phyloP scores from a whole-genome alignment of 2,329 filamentous ascomycete species.

The Fusarium oligoseptatum region DNA sequence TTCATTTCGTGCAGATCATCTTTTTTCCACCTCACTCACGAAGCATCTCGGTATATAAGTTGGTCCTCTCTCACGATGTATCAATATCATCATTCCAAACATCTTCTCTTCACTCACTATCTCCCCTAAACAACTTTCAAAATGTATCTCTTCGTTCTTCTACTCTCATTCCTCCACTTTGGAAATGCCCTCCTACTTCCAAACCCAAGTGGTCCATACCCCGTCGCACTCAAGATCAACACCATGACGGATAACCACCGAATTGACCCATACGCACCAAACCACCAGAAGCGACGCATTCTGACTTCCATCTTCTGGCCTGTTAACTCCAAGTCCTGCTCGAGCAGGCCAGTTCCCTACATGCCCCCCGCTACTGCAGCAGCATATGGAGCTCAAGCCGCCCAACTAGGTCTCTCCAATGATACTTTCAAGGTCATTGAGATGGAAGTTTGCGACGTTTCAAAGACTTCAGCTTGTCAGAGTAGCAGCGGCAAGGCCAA shows the following conservation, averaged over 20 bases:
- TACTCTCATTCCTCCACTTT: conserved; percentile 26
- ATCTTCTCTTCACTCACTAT: background rate
- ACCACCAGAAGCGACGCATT: conserved; percentile 44
- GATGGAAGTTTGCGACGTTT: conserved; percentile 45
- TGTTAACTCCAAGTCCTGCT: conserved; percentile 42
- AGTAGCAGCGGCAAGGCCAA: conserved; percentile 21
- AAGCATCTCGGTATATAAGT: conserved; percentile 3
- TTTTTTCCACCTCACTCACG: background rate
- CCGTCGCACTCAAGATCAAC: conserved; percentile 44
- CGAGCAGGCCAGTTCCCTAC: conserved; percentile 42
- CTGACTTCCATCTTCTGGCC: conserved; percentile 51
- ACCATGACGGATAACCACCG: conserved; percentile 49
- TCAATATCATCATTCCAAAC: background rate
- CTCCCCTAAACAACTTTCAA: background rate
- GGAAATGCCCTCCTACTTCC: conserved; percentile 46
- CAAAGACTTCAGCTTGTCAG: conserved; percentile 22
- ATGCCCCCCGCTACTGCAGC: conserved; percentile 52
- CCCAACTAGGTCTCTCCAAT: conserved; percentile 47
- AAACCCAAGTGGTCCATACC: conserved; percentile 48
- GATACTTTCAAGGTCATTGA: conserved; percentile 47
- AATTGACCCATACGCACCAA: conserved; percentile 48
- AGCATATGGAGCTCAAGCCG: conserved; percentile 46
- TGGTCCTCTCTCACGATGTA: background rate
- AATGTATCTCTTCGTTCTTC: conserved; percentile 38
- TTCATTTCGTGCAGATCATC: background rate